Evolutionary conservation across 345 rosid genomes (phyloP), one percentile per base, ranked within the genome.

Genomic region (Geranium brycei): DNA sequence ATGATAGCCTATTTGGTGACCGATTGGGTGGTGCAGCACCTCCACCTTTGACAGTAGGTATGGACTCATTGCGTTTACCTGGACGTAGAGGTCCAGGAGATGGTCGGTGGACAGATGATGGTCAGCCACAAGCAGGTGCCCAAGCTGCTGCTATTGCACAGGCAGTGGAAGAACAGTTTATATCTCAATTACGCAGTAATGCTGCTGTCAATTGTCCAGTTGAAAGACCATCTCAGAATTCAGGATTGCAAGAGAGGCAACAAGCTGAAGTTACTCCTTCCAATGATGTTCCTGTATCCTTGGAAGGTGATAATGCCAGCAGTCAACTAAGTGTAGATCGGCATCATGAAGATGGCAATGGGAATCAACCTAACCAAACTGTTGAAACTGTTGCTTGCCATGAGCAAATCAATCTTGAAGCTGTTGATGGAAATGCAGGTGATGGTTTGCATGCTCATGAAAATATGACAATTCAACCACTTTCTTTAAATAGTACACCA

Each of bases 101-200:
- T 75, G 86, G 91, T 63, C 83, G 96, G 68, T 92, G 97, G 97
- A 86, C 95, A 71, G 95, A 92, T 82, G 90, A 86, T 70, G 97
- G 98, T 73, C 95, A 83, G 76, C 96, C 96, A 14, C 98, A 87
- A 71, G 83, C 86, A 71, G 81, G 83, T 74, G 72, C 82, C 60
- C 97, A 83, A 69, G 85, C 91, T 76, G 78, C 93, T 68, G 81
- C 85, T 32, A 83, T 92, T 74, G 95, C 98, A 47, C 91, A 92
- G 70, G 86, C 90, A 63, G 79, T 89, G 31, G 98, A 89, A 78
- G 98, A 86, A 38, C 90, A 82, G 61, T 92, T 92, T 70, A 41
- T 87, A 47, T 85, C 91, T 74, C 86, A 82, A 62, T 72, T 92
- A 69, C 76, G 75, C 59, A 70, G 79, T 69, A 72, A 72, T 64